Evolutionary conservation across 495 filamentous ascomycete species (phyloP).

Genomic region (Annulohypoxylon stygium): DNA sequence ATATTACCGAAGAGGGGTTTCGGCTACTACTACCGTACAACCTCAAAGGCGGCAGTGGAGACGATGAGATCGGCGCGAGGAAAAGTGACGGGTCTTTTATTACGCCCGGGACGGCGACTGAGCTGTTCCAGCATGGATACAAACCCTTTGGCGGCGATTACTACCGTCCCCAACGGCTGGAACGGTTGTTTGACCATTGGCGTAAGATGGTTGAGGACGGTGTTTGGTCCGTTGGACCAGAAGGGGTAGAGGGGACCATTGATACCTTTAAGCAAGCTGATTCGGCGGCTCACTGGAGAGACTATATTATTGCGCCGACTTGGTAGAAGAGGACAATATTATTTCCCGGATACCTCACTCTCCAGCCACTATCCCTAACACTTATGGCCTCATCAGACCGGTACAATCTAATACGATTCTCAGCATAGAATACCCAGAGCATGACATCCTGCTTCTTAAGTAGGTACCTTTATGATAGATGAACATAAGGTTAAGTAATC

Average conservation of each 20-base stretch:
- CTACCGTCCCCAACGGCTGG: constrained; percentile 52
- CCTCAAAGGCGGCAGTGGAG: constrained; percentile 16
- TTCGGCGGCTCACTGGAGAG: constrained; percentile 24
- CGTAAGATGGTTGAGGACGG: constrained; percentile 55
- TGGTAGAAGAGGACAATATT: constrained; percentile 29
- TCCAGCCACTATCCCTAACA: too few relatives aligned
- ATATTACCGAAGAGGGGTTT: constrained; percentile 49
- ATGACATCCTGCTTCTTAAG: too few relatives aligned
- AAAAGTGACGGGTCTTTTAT: constrained; percentile 54
- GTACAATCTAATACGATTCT: too few relatives aligned
- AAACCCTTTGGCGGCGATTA: constrained; percentile 56
- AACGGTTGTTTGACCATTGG: constrained; percentile 55
- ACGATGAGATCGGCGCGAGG: constrained; percentile 39
- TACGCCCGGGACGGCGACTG: constrained; percentile 31
- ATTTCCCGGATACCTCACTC: too few relatives aligned
- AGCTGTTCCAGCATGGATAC: constrained; percentile 58
- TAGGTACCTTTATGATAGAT: too few relatives aligned
- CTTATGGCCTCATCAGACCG: too few relatives aligned
- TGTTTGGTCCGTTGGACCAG: constrained; percentile 56
- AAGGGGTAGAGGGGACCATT: constrained; percentile 58
- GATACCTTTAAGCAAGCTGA: constrained; percentile 57
- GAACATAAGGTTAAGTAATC: too few relatives aligned
- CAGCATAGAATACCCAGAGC: too few relatives aligned
- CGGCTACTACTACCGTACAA: constrained; percentile 43
- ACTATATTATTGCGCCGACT: constrained; percentile 40